These are phyloP conservation scores for Sarocladium brachiariae DNA, from an alignment of 2,329 filamentous ascomycete genomes.

Conservation along the genomic window DNA sequence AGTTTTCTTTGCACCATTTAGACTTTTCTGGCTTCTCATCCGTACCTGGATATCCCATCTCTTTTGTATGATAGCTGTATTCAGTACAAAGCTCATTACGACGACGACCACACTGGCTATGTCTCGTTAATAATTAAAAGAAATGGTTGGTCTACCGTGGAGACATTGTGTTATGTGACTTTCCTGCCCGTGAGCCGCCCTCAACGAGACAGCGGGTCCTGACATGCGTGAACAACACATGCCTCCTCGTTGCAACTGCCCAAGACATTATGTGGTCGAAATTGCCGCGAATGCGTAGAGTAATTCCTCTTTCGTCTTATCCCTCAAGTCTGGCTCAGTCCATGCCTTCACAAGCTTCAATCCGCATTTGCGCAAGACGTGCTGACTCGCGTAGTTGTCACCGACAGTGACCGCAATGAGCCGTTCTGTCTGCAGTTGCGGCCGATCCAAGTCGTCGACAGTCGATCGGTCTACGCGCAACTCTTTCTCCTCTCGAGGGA, in stretches of 20 bases:
- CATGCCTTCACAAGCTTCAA: constrained; percentile 41
- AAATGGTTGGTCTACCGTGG: too few species aligned
- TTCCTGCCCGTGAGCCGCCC: too few species aligned
- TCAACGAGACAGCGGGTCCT: too few species aligned
- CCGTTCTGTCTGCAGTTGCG: constrained; percentile 28
- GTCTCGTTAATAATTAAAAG: not conserved
- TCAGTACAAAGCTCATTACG: constrained; percentile 1
- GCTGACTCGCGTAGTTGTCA: constrained; percentile 45
- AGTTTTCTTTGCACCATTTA: too few species aligned
- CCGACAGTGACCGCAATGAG: constrained; percentile 41
- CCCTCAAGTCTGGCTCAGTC: constrained; percentile 21
- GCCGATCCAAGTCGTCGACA: constrained; percentile 20
- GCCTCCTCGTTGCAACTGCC: too few species aligned
- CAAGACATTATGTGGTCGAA: not conserved
- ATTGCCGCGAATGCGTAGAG: constrained; percentile 21
- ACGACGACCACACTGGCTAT: not conserved
- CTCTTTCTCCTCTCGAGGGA: constrained; percentile 39
- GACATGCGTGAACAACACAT: too few species aligned
- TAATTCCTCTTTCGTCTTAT: constrained; percentile 13
- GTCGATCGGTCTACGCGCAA: constrained; percentile 35
- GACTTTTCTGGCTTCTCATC: too few species aligned
- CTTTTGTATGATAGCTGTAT: not conserved
- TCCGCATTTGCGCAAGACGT: constrained; percentile 49
- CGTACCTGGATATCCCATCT: too few species aligned
- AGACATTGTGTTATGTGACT: too few species aligned